Base-by-base conservation (phyloP, 2,329 filamentous ascomycete species). In the Fusarium austroafricanum region DNA sequence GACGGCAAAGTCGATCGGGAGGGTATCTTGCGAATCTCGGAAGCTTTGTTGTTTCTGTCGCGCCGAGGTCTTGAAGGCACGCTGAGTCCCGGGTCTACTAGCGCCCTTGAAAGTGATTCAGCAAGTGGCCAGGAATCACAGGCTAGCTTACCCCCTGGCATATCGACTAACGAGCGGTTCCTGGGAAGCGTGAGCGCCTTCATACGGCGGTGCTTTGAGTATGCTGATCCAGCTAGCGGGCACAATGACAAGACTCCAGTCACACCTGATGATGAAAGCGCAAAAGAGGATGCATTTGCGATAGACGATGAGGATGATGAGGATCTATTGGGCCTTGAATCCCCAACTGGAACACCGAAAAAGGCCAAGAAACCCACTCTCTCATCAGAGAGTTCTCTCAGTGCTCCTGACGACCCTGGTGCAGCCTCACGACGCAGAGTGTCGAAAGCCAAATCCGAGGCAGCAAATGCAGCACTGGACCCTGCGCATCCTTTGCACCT, bases 151-250 rank as follows among this genome's bases (percentile, higher is more conserved):
- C 82, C 79, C 46, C 76, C 79, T 2, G 85, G 84, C n/a, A 81
- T 84, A 73, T 83, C 92, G 56, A 88, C 90, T 39, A 96, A 96
- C 69, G 96, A 98, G 78, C 88, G 90, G 53, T 98, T 99, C 75
- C 82, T 99, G 26, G 92, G 91, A 65, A 97, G 94, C 65, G 94
- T 99, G 52, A 97, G 93, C 71, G 94, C 94, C 4, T 99, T 99
- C 76, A 99, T 98, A 62, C 87, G 94, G 68, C 88, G 96, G 61
- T 99, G 96, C 79, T 99, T 99, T 70, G 96, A 99, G 79, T 99
- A 99, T 75, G 96, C 96, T 8, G 96, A 99, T 75, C 95, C 96
- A 67, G 89, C 91, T 2, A 84, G 86, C 76, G 86, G 89, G 67
- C 84, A 88, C 61, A 79, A 79, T 40, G 76, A 79, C 11, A 77